Conservation (phyloP, 441 rosid genomes). For the Erodium moschatum region DNA sequence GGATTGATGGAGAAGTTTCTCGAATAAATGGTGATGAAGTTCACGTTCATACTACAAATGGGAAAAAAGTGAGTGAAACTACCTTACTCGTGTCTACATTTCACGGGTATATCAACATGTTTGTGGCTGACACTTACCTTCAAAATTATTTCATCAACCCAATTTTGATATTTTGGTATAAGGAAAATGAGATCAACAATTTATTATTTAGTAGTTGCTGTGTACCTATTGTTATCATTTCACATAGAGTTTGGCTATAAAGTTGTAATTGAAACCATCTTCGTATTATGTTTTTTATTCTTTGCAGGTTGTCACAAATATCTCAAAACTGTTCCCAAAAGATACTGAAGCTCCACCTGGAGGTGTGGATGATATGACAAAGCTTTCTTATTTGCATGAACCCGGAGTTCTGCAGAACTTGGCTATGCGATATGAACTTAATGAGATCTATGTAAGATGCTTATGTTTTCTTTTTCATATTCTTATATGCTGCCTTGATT, state of each 20-base stretch:
- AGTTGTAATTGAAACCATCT: neutral
- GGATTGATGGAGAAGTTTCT: conserved; percentile 90
- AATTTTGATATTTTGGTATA: conserved; percentile 11
- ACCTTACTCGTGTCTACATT: neutral
- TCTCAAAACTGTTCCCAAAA: conserved; percentile 47
- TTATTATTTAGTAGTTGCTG: conserved; percentile 4
- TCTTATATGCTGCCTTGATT: conserved; percentile 8
- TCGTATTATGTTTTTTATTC: neutral
- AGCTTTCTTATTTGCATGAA: conserved; percentile 69
- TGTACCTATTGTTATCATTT: conserved; percentile 13
- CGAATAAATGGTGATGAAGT: conserved; percentile 68
- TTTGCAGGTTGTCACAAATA: conserved; percentile 39
- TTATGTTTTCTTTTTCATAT: conserved; percentile 8
- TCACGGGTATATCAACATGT: neutral
- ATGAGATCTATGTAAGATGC: conserved; percentile 57
- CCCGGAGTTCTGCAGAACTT: conserved; percentile 64
- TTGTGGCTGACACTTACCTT: conserved; percentile 14
- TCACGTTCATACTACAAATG: conserved; percentile 52
- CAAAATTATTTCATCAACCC: conserved; percentile 14
- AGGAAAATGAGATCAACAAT: conserved; percentile 5
- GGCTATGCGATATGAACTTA: conserved; percentile 57
- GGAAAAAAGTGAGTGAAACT: conserved; percentile 59
- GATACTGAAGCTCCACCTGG: conserved; percentile 63
- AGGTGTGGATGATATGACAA: conserved; percentile 76
- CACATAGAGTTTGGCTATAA: conserved; percentile 12